Percentiles rank a stretch among this genome's conserved stretches.
phyloP scores from a whole-genome alignment of 1,139 yeast species.

The Casaregolazyma lundiana region DNA sequence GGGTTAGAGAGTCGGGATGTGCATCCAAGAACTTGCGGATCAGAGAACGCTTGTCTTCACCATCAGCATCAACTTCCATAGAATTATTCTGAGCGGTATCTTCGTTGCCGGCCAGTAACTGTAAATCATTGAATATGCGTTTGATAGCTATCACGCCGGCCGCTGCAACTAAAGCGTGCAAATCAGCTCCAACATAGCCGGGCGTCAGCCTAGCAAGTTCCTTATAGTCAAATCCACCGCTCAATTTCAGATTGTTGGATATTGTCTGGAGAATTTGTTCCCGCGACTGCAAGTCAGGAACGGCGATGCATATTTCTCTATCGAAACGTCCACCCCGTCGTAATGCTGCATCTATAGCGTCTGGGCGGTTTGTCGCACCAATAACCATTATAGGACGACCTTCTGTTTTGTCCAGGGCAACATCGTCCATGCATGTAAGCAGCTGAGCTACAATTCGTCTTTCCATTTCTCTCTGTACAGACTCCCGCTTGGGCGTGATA shows the following conservation, averaged over 20 bases:
- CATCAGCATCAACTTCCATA: conserved; percentile 13
- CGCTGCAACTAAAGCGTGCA: conserved; percentile 88
- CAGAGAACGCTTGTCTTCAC: conserved; percentile 15
- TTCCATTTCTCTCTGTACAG: conserved; percentile 98
- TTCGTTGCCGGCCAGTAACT: conserved; percentile 12
- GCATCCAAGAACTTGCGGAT: conserved; percentile 53
- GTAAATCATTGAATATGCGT: conserved; percentile 56
- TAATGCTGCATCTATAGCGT: conserved; percentile 90
- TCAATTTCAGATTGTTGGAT: conserved; percentile 54
- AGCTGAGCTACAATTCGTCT: conserved; percentile 93
- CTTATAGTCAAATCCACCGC: conserved; percentile 63
- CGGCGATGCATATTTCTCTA: conserved; percentile 86
- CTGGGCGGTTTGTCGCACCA: conserved; percentile 98
- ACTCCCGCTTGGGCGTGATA: conserved; percentile 96
- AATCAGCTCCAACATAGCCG: conserved; percentile 97
- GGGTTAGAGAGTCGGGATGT: conserved; percentile 77
- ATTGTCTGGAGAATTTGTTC: conserved; percentile 70
- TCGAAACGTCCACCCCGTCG: conserved; percentile 97
- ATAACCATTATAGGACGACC: conserved; percentile 93
- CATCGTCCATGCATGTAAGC: conserved; percentile 88
- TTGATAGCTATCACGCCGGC: conserved; percentile 95
- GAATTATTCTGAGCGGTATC: conserved; percentile 15
- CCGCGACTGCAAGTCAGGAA: conserved; percentile 85
- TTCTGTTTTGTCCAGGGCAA: conserved; percentile 78
- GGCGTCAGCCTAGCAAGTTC: conserved; percentile 89